Evolutionary conservation across 140 eudicot species (phyloP), one percentile per base, ranked within the genome.

Genomic region (Bidens hawaiensis): DNA sequence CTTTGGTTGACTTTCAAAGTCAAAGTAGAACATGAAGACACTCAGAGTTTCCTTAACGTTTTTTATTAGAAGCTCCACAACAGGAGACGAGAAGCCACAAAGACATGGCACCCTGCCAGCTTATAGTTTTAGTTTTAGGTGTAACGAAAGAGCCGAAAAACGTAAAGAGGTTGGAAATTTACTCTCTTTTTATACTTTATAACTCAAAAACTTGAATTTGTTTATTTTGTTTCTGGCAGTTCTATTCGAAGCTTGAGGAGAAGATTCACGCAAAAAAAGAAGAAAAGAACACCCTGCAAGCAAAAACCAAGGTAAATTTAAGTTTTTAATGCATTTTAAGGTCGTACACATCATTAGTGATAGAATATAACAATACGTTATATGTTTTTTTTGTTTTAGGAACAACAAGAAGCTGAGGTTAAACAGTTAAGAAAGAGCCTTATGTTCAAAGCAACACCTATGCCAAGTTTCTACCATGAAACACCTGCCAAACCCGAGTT

Each of bases 71-170:
- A 91, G 93, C 75, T 84, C 98, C 36, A 77, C 76, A 41, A 53
- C 86, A 50, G 91, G 77, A 73, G 99, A 85, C 45, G 81, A 72
- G 60, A 85, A 79, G 76, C 49, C 93, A 53, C 87, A 66, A 70
- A 82, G 75, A 76, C 60, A 69, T 52, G 90, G 96, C 46, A 73
- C 83, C 36, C 85, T 84, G 36, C 97, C 97, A n/a, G 70, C 88
- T 57, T 90, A 90, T 60, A 62, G 57, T 65, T 86, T 90, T 74
- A 90, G 95, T 67, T 90, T 90, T 49, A 79, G 77, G 77, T 90
- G 97, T 69, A 63, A 86, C 60, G 97, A 90, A 82, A 81, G 97
- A 72, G 97, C 97, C 64, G 96, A 87, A 78, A 90, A 78, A 75
- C 79, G 99, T 60, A 93, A 78, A 81, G 95, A 93, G 93, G 99